These are phyloP conservation scores for Boletus tomentosulus DNA, from an alignment of 768 basidiomycete species.

Conservation along the genomic window DNA sequence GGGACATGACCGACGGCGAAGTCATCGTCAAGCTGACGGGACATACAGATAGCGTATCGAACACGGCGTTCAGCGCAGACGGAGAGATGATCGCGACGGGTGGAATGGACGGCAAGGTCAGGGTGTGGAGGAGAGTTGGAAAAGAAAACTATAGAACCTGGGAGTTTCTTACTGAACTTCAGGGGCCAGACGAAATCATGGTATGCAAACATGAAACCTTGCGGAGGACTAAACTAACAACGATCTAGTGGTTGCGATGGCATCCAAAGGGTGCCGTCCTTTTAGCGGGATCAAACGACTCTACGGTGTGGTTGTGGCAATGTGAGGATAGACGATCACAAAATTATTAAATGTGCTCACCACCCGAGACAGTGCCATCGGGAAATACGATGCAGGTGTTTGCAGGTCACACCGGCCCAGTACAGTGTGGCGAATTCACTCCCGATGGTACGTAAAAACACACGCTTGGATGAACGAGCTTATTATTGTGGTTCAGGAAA, in stretches of 20 bases:
- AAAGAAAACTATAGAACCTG: conserved; percentile 71
- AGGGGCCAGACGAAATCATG: conserved; percentile 94
- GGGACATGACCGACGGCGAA: conserved; percentile 81
- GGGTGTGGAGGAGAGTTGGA: conserved; percentile 86
- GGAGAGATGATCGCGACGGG: conserved; percentile 94
- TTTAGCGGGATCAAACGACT: conserved; percentile 88
- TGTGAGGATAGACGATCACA: conserved; percentile 48
- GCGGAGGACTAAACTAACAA: conserved; percentile 4
- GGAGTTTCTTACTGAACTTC: conserved; percentile 92
- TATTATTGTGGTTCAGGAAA: conserved; percentile 51
- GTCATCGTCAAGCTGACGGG: conserved; percentile 82
- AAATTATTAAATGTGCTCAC: background rate
- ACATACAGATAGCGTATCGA: conserved; percentile 88
- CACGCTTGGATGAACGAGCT: background rate
- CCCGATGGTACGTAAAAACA: conserved; percentile 63
- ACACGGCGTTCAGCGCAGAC: conserved; percentile 75
- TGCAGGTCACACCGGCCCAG: conserved; percentile 80
- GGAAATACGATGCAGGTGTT: conserved; percentile 97
- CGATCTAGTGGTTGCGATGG: conserved; percentile 82
- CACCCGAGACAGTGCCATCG: conserved; percentile 66
- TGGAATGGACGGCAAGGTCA: conserved; percentile 95
- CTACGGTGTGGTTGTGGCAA: conserved; percentile 97
- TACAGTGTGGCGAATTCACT: conserved; percentile 87
- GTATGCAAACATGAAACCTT: conserved; percentile 47
- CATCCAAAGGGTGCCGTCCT: conserved; percentile 91